Evolutionary conservation across 2,329 filamentous ascomycete species (phyloP).

Genomic region (Fusarium bulbicola): DNA sequence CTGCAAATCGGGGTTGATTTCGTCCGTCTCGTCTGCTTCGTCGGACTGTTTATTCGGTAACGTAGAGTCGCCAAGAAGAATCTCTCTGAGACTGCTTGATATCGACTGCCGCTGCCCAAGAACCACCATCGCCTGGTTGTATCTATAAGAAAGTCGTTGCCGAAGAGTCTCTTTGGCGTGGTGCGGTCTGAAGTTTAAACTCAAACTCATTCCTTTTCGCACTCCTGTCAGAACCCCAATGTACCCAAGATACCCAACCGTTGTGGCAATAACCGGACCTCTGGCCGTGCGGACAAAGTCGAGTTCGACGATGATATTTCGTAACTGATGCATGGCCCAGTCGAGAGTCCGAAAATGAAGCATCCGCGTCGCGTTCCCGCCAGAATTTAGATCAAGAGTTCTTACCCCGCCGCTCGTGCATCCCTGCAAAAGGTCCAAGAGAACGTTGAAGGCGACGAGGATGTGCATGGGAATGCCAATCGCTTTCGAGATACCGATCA

Average conservation of each 20-base stretch:
- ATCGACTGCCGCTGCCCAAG: conserved; percentile 38
- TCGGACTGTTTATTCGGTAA: rapidly evolving
- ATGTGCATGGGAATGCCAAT: conserved; percentile 66
- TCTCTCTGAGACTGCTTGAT: conserved; percentile 38
- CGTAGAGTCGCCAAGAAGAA: conserved; percentile 22
- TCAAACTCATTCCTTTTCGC: conserved; percentile 55
- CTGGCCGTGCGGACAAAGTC: conserved; percentile 53
- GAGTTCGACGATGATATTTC: conserved; percentile 60
- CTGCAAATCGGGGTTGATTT: not conserved
- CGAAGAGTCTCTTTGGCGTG: conserved; percentile 38
- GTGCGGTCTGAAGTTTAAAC: conserved; percentile 56
- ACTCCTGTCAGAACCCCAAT: conserved; percentile 61
- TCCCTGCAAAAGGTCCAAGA: conserved; percentile 71
- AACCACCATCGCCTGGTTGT: conserved; percentile 43
- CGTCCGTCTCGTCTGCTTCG: rapidly evolving
- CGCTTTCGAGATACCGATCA: conserved; percentile 64
- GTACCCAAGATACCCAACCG: conserved; percentile 59
- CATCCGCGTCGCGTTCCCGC: conserved; percentile 44
- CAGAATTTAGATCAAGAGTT: not conserved
- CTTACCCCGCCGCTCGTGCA: conserved; percentile 64
- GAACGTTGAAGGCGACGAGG: conserved; percentile 68
- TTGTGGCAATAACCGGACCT: conserved; percentile 53
- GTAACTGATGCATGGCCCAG: conserved; percentile 62
- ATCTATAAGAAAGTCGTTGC: conserved; percentile 37
- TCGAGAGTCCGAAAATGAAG: conserved; percentile 66